These are phyloP conservation scores for Colletotrichum sp. DNA, from an alignment of 2,329 filamentous ascomycete genomes.

Conservation along the genomic window DNA sequence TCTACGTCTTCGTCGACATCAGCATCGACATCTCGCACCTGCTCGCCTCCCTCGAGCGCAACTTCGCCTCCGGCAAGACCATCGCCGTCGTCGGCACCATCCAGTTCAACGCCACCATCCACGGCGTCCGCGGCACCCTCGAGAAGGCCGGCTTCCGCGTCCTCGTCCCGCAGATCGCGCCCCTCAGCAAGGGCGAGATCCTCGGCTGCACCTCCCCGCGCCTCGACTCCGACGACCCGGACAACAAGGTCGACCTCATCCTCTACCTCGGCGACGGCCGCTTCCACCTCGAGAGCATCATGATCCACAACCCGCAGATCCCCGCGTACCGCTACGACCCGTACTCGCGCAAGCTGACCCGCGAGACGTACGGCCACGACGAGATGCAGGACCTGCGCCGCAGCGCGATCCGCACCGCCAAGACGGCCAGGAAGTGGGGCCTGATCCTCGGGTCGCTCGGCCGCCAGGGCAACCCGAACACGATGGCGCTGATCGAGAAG, in stretches of 20 bases:
- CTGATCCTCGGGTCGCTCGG: conserved; percentile 92
- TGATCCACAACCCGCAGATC: conserved; percentile 95
- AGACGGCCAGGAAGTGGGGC: conserved; percentile 86
- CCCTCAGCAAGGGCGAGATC: conserved; percentile 93
- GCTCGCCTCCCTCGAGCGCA: conserved; percentile 83
- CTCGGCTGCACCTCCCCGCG: conserved; percentile 94
- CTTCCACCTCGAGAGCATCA: conserved; percentile 96
- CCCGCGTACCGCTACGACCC: conserved; percentile 97
- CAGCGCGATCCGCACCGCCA: conserved; percentile 77
- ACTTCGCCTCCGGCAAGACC: conserved; percentile 84
- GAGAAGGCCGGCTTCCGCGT: conserved; percentile 86
- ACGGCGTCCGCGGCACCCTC: conserved; percentile 78
- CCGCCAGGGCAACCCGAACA: conserved; percentile 94
- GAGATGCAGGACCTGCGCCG: conserved; percentile 86
- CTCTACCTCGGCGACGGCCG: conserved; percentile 91
- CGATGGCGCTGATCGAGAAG: conserved; percentile 83
- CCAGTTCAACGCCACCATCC: conserved; percentile 97
- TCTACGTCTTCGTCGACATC: conserved; percentile 99
- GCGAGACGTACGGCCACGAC: conserved; percentile 89
- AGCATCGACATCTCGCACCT: conserved; percentile 92
- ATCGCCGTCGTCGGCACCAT: conserved; percentile 96
- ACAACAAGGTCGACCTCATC: conserved; percentile 72
- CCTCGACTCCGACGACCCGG: conserved; percentile 53
- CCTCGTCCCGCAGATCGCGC: conserved; percentile 89
- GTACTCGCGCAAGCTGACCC: conserved; percentile 89